Evolutionary conservation across 1,284 basidiomycete genomes (phyloP).

Genomic region (Sanghuangporus sanghuang): DNA sequence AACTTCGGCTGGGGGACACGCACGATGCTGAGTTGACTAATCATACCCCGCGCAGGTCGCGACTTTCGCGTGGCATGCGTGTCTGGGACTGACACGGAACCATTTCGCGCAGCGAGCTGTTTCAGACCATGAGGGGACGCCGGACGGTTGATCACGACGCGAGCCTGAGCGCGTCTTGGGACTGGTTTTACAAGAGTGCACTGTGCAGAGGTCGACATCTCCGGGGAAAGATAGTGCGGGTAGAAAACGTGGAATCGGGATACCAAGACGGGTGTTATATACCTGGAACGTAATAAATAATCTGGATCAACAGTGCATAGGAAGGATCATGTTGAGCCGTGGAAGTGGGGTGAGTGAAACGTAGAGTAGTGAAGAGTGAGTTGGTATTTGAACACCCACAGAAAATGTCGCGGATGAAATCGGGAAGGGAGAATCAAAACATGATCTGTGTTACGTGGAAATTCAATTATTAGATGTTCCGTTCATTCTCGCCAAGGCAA

Average conservation of each 20-base stretch:
- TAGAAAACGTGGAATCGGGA: background rate
- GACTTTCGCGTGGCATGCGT: slow-evolving; percentile 56
- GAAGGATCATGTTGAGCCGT: background rate
- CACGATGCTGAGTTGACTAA: slow-evolving; percentile 69
- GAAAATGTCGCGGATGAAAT: background rate
- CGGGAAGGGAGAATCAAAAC: background rate
- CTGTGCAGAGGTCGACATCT: background rate
- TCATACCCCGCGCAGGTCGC: slow-evolving; percentile 48
- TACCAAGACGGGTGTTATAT: background rate
- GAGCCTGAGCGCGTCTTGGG: slow-evolving; percentile 1
- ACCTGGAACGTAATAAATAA: background rate
- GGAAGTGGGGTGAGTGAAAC: background rate
- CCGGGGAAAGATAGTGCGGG: background rate
- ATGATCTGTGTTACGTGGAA: background rate
- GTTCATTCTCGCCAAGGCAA: background rate
- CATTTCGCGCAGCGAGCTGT: slow-evolving; percentile 50
- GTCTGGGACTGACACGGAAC: slow-evolving; percentile 61
- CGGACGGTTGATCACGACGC: background rate
- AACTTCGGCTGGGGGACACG: slow-evolving; percentile 41
- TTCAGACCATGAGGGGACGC: slow-evolving; percentile 19
- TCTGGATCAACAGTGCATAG: background rate
- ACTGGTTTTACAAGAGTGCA: background rate
- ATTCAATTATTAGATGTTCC: background rate
- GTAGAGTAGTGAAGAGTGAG: background rate
- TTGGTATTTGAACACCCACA: background rate